phyloP scores from a whole-genome alignment of 805 yeast genomes.

The Monosporozyma aerobia region DNA sequence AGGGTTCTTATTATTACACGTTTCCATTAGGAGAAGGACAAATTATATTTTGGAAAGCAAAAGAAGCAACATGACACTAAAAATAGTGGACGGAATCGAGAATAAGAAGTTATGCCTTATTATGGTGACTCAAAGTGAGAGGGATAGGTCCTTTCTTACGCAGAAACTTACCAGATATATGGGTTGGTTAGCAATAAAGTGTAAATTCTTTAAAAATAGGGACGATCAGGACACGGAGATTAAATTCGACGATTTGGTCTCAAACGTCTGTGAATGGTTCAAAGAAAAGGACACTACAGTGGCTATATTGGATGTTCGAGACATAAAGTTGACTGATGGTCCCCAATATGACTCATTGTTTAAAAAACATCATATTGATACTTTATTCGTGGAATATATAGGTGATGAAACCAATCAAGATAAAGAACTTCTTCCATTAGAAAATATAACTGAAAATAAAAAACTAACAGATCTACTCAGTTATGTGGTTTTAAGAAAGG shows the following conservation, averaged over 20 bases:
- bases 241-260: slow-evolving; percentile 56
- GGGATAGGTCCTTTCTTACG: neutral
- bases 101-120: slow-evolving; percentile 1
- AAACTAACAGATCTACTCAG: slow-evolving; percentile 53
- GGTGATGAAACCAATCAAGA: slow-evolving; percentile 64
- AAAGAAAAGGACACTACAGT: slow-evolving; percentile 72
- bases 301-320: slow-evolving; percentile 88
- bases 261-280: slow-evolving; percentile 83
- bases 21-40: neutral
- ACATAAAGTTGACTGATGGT: slow-evolving; percentile 68
- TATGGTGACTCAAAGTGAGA: neutral
- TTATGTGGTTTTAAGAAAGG: slow-evolving; percentile 78
- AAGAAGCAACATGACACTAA: slow-evolving; percentile 1
- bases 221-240: slow-evolving; percentile 52
- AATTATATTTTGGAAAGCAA: neutral
- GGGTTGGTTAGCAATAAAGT: slow-evolving; percentile 81
- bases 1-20: neutral
- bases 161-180: slow-evolving; percentile 45
- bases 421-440: neutral
- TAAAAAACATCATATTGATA: slow-evolving; percentile 62
- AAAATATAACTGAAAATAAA: slow-evolving; percentile 42
- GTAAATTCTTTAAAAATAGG: slow-evolving; percentile 88
- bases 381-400: slow-evolving; percentile 82
- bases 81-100: neutral
- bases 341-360: slow-evolving; percentile 51